A percentile compares a stretch with the other conserved stretches of the same genome.
phyloP scores from a whole-genome alignment of 2,329 filamentous ascomycete species.

The Gliomastix tumulicola region DNA sequence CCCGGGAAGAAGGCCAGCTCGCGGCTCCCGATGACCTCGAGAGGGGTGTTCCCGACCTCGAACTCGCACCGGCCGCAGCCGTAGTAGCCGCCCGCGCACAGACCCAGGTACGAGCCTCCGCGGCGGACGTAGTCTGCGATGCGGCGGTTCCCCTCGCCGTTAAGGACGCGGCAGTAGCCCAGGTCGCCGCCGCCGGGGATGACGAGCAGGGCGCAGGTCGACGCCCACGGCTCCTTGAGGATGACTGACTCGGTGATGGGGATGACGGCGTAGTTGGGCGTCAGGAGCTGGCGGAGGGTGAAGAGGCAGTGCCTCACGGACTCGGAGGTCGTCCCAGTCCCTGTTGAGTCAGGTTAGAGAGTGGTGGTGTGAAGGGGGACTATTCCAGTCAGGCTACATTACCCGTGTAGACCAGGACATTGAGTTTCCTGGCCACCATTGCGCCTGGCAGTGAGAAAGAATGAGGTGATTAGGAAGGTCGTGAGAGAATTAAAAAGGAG shows the following conservation, averaged over 20 bases:
- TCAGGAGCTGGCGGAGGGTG: constrained; percentile 77
- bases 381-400: too few species aligned
- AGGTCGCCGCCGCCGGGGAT: constrained; percentile 93
- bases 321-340: constrained; percentile 77
- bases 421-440: constrained; percentile 65
- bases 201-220: constrained; percentile 81
- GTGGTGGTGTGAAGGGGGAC: not conserved
- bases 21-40: constrained; percentile 80
- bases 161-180: constrained; percentile 80
- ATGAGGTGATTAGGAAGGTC: too few species aligned
- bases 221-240: constrained; percentile 84
- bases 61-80: constrained; percentile 79
- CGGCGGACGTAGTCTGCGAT: constrained; percentile 81
- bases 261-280: constrained; percentile 88
- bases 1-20: constrained; percentile 89
- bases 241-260: constrained; percentile 72
- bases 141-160: constrained; percentile 78
- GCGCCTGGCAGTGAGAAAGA: too few species aligned
- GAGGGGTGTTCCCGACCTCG: constrained; percentile 67
- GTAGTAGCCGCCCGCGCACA: constrained; percentile 95
- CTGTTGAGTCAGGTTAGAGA: constrained; percentile 40
- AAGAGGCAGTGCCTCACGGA: constrained; percentile 87
- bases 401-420: constrained; percentile 92
- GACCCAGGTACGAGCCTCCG: constrained; percentile 80
- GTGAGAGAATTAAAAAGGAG: too few species aligned